Base-by-base conservation (phyloP, 2,329 filamentous ascomycete species). In the Talaromyces sp. region DNA sequence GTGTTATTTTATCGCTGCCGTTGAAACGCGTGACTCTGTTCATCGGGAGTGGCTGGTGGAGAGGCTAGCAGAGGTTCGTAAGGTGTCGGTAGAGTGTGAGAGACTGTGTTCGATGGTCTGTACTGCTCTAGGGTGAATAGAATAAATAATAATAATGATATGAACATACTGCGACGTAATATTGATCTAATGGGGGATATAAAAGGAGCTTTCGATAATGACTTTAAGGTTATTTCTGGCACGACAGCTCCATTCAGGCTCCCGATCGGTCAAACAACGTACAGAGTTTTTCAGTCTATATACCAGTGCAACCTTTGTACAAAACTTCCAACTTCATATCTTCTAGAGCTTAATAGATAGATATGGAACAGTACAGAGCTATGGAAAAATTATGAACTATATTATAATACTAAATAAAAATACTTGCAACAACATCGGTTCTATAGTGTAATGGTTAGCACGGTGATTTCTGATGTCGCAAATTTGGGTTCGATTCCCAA, bases 1-100 rank as follows among this genome's bases (percentile, higher is more conserved):
- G 61, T 63, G 61, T 27, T 56, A 41, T 24, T 57, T 47, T 37
- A 57, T 57, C n/a, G 61, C 50, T 11, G 61, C 61, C 6, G 19
- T 57, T 41, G 50, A 57, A 39, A 63, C 61, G 13, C 50, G 37
- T 24, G 61, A 63, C 9, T 50, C 50, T 37, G 50, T 57, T 54
- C 61, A 63, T 47, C 61, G 61, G 24, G 61, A 63, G 5, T 57
- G 61, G 61, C 39, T 63, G 27, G 39, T 57, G 41, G 50, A 47
- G 50, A 57, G 50, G 13, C 27, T 63, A 6, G 24, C 13, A 56
- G 60, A 62, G 52, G 24, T 62, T 56, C 60, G 47, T 62, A 9
- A 63, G 35, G 39, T 63, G 39, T 63, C 61, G 39, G 27, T 24
- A 35, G 61, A 63, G 39, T 63, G 61, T 56, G 47, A 27, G 50